phyloP scores from a whole-genome alignment of 2,329 filamentous ascomycete genomes.

The Hortaea werneckii region DNA sequence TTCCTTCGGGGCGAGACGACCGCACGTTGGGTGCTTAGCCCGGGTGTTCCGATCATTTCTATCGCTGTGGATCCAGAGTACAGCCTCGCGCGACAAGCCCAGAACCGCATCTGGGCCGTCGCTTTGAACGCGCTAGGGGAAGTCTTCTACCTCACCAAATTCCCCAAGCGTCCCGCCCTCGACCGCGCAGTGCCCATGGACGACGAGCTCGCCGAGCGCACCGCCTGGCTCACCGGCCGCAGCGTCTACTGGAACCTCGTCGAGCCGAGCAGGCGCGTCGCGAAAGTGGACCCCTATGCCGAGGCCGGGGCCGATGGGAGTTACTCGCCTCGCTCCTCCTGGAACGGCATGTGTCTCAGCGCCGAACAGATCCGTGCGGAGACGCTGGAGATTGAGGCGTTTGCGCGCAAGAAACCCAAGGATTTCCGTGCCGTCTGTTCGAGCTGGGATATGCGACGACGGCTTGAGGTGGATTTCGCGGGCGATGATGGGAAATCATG shows the following conservation, averaged over 20 bases:
- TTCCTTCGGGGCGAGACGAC: conserved; percentile 68
- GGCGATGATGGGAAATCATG: conserved; percentile 62
- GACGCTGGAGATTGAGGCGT: conserved; percentile 71
- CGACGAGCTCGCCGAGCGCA: conserved; percentile 47
- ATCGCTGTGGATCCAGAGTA: conserved; percentile 78
- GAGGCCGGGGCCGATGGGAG: conserved; percentile 56
- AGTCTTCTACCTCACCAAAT: conserved; percentile 69
- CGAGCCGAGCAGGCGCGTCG: conserved; percentile 63
- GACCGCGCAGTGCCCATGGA: conserved; percentile 36
- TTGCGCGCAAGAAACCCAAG: conserved; percentile 59
- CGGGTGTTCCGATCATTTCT: conserved; percentile 81
- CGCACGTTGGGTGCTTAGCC: conserved; percentile 80
- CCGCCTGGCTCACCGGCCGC: conserved; percentile 73
- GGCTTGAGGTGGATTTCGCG: conserved; percentile 79
- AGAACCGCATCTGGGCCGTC: conserved; percentile 76
- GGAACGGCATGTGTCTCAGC: conserved; percentile 60
- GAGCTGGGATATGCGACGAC: conserved; percentile 87
- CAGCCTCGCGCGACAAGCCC: conserved; percentile 56
- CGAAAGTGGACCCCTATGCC: conserved; percentile 62
- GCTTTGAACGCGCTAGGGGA: conserved; percentile 91
- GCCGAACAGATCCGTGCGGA: conserved; percentile 63
- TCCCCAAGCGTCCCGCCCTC: conserved; percentile 48
- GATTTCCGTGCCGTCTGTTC: conserved; percentile 70
- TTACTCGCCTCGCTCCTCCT: conserved; percentile 73
- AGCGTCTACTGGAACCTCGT: conserved; percentile 72